phyloP scores from a whole-genome alignment of 768 basidiomycete genomes.

The Chiua virens region DNA sequence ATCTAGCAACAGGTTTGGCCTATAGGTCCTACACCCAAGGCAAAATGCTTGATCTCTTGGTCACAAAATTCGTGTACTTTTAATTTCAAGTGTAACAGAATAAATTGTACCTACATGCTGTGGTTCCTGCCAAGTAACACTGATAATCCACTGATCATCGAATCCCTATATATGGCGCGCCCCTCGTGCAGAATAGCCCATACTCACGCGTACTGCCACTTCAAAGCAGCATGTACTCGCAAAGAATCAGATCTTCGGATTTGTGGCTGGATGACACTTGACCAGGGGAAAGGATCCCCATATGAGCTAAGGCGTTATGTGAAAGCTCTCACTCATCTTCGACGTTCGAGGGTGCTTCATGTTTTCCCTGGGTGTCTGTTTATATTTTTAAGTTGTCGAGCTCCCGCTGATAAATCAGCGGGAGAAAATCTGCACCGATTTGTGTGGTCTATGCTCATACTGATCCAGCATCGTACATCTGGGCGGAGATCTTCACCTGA shows the following conservation, averaged over 20 bases:
- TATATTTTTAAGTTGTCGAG: background rate
- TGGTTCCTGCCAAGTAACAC: no score
- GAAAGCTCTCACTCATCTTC: slow-evolving; percentile 1
- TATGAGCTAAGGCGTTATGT: background rate
- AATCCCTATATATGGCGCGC: no score
- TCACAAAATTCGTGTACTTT: background rate
- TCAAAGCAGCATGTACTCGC: background rate
- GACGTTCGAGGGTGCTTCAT: background rate
- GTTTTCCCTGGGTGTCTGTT: background rate
- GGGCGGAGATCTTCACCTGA: background rate
- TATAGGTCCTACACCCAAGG: no score
- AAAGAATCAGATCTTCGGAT: no score
- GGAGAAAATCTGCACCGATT: slow-evolving; percentile 1
- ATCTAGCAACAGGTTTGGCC: background rate
- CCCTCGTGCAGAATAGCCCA: background rate
- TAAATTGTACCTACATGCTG: background rate
- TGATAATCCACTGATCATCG: no score
- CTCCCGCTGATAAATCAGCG: slow-evolving; percentile 3
- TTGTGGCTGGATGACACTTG: no score
- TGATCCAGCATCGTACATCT: background rate
- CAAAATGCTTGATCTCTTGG: no score
- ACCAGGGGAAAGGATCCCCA: no score
- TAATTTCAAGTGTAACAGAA: background rate
- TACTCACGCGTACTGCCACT: no score
- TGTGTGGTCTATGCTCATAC: background rate